Percentiles rank a stretch among this genome's conserved stretches.
These are phyloP conservation scores for Aechmea fasciata DNA, from an alignment of 176 grass and related monocot genomes.

Conservation along the genomic window DNA sequence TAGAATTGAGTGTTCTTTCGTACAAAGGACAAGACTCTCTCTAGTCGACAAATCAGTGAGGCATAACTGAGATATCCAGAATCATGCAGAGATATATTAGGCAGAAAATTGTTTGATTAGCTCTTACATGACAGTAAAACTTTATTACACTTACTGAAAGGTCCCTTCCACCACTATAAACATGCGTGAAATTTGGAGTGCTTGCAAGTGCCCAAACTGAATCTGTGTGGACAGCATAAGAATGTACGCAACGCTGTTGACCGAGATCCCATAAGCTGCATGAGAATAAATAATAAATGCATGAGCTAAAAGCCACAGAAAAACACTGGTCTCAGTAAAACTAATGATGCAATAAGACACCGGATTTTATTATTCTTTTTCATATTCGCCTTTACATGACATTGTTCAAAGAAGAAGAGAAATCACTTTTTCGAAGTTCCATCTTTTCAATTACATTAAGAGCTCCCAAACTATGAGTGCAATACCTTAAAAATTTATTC, in stretches of 20 bases:
- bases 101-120: neutral
- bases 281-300: constrained; percentile 18
- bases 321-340: too few relatives aligned
- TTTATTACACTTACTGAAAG: constrained; percentile 64
- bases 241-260: constrained; percentile 94
- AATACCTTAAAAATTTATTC: too few relatives aligned
- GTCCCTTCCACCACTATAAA: constrained; percentile 98
- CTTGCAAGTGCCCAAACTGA: constrained; percentile 91
- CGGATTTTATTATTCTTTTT: too few relatives aligned
- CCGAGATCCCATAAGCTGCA: constrained; percentile 95
- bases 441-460: neutral
- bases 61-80: constrained; percentile 55
- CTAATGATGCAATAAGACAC: too few relatives aligned
- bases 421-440: neutral
- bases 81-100: constrained; percentile 4
- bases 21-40: constrained; percentile 87
- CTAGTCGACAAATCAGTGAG: constrained; percentile 73
- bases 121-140: neutral
- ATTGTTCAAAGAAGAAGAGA: neutral
- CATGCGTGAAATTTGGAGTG: constrained; percentile 75
- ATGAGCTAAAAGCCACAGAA: too few relatives aligned
- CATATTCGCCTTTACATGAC: neutral
- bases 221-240: constrained; percentile 95
- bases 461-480: too few relatives aligned
- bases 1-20: constrained; percentile 65